A percentile compares a stretch with the other conserved stretches of the same genome.
Evolutionary conservation across 1,284 basidiomycete genomes (phyloP).

Genomic region (Gomphus bonarii): DNA sequence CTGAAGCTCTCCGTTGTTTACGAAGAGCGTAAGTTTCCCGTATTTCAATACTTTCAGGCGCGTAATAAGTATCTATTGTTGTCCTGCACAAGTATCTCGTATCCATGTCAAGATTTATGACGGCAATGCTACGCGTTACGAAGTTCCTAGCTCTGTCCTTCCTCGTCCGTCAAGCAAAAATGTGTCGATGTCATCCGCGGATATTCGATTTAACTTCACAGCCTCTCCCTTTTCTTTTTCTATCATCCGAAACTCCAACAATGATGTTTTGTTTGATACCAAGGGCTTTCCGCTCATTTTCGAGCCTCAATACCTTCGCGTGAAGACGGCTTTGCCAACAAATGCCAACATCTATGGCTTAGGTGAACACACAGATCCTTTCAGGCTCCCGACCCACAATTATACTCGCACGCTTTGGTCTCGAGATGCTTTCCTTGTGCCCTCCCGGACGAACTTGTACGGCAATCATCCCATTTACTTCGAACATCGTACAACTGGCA

Average conservation of each 20-base stretch:
- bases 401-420: slow-evolving; percentile 60
- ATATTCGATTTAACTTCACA: slow-evolving; percentile 58
- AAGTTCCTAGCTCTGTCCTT: slow-evolving; percentile 57
- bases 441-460: slow-evolving; percentile 48
- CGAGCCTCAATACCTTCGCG: slow-evolving; percentile 69
- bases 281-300: slow-evolving; percentile 59
- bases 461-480: slow-evolving; percentile 64
- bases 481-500: slow-evolving; percentile 52
- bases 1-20: slow-evolving; percentile 47
- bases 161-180: slow-evolving; percentile 35
- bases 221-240: slow-evolving; percentile 62
- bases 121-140: slow-evolving; percentile 43
- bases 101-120: slow-evolving; percentile 72
- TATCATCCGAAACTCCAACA: slow-evolving; percentile 42
- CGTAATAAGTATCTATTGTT: background rate
- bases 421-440: slow-evolving; percentile 51
- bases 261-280: slow-evolving; percentile 64
- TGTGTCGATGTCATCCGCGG: slow-evolving; percentile 22
- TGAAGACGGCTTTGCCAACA: slow-evolving; percentile 44
- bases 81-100: slow-evolving; percentile 32
- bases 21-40: slow-evolving; percentile 35
- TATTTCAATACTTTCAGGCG: background rate
- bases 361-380: slow-evolving; percentile 62
- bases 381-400: slow-evolving; percentile 51
- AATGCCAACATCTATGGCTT: slow-evolving; percentile 70